Conservation (phyloP, 2,329 filamentous ascomycete species). For the Venturiaceae sp. region DNA sequence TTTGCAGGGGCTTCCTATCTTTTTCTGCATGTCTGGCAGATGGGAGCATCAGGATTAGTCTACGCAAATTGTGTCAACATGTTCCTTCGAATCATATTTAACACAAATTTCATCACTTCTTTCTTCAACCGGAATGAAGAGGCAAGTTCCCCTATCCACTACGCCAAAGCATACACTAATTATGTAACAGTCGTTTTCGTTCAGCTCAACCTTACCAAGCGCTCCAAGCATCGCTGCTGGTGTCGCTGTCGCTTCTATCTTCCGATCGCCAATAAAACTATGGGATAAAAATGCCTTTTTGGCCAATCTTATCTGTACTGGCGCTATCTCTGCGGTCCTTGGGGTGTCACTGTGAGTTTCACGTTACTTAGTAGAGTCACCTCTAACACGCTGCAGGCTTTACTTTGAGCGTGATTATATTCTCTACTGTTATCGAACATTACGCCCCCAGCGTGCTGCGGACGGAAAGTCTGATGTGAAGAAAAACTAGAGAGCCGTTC, state of each 20-base stretch:
- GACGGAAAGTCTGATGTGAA: not conserved
- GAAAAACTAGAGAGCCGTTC: not conserved
- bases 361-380: not conserved
- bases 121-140: slow-evolving; percentile 47
- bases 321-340: slow-evolving; percentile 24
- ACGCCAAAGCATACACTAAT: not conserved
- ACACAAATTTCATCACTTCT: slow-evolving; percentile 55
- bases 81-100: slow-evolving; percentile 76
- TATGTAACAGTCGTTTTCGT: slow-evolving; percentile 14
- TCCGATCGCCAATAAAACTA: slow-evolving; percentile 16
- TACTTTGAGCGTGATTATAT: slow-evolving; percentile 22
- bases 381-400: slow-evolving; percentile 9
- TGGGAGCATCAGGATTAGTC: slow-evolving; percentile 75
- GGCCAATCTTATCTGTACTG: slow-evolving; percentile 30
- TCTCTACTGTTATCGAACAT: slow-evolving; percentile 19
- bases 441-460: not conserved
- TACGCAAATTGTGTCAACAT: slow-evolving; percentile 87
- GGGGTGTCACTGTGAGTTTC: slow-evolving; percentile 26
- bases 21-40: slow-evolving; percentile 56
- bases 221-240: slow-evolving; percentile 24
- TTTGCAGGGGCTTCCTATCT: slow-evolving; percentile 69
- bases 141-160: slow-evolving; percentile 10
- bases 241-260: slow-evolving; percentile 24
- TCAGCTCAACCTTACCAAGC: slow-evolving; percentile 20
- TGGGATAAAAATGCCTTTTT: slow-evolving; percentile 27